Evolutionary conservation across 371 early-diverging fungal species (phyloP).

Genomic region (Apophysomyces ossiformis): DNA sequence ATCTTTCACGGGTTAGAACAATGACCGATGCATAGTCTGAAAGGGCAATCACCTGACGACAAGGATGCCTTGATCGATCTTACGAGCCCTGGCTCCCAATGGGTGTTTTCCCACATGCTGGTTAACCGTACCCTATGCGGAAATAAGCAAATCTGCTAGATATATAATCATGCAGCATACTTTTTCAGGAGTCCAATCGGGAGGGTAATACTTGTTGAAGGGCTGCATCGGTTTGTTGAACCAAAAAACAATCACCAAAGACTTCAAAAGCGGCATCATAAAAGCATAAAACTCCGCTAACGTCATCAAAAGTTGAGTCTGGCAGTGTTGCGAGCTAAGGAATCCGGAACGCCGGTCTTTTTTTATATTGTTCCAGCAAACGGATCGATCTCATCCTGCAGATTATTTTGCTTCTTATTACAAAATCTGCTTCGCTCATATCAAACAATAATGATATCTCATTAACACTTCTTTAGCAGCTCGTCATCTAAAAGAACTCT

Average conservation of each 20-base stretch:
- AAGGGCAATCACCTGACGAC: conserved; percentile 68
- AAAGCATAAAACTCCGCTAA: no score
- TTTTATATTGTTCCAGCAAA: neutral
- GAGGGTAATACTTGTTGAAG: conserved; percentile 79
- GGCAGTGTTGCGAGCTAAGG: no score
- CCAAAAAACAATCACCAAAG: neutral
- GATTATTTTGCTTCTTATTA: no score
- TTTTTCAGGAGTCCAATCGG: conserved; percentile 75
- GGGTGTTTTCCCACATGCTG: conserved; percentile 88
- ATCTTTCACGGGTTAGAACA: conserved; percentile 42
- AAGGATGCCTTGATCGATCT: conserved; percentile 90
- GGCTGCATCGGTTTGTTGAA: conserved; percentile 50
- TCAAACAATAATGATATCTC: no score
- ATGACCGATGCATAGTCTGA: neutral
- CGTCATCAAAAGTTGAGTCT: no score
- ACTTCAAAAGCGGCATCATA: no score
- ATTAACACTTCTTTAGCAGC: no score
- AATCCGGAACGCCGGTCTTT: neutral
- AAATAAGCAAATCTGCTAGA: neutral
- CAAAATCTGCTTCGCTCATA: no score
- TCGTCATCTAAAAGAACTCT: no score
- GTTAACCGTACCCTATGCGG: conserved; percentile 77
- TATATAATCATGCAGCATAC: conserved; percentile 24
- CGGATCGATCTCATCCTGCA: no score
- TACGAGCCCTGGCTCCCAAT: conserved; percentile 84